Conservation (phyloP, 306 rosid genomes). For the Lathyrus sativus region DNA sequence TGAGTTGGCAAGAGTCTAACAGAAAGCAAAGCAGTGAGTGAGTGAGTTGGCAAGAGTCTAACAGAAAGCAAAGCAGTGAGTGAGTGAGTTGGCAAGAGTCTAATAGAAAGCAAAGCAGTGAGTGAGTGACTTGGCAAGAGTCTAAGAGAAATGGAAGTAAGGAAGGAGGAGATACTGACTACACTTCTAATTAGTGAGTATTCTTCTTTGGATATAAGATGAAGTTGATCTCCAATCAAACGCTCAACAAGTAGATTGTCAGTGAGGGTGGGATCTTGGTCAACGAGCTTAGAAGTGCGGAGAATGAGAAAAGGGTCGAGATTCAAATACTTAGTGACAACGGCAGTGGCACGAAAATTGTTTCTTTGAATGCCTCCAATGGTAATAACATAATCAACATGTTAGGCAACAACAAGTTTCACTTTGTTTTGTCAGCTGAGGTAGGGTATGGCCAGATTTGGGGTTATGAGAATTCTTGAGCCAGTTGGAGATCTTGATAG, state of each 20-base stretch:
- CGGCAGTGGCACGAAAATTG: conserved; percentile 96
- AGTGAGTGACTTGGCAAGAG: neutral
- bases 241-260: conserved; percentile 95
- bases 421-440: too few relatives aligned
- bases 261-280: conserved; percentile 79
- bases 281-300: conserved; percentile 70
- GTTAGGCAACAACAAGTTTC: too few relatives aligned
- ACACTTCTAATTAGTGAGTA: conserved; percentile 70
- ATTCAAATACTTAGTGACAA: conserved; percentile 84
- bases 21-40: too few relatives aligned
- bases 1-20: too few relatives aligned
- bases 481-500: too few relatives aligned
- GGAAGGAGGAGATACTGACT: conserved; percentile 46
- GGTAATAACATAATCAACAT: too few relatives aligned
- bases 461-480: too few relatives aligned
- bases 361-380: conserved; percentile 96
- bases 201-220: conserved; percentile 81
- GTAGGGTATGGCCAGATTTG: too few relatives aligned
- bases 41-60: too few relatives aligned
- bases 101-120: conserved; percentile 29
- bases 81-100: conserved; percentile 71
- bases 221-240: conserved; percentile 76
- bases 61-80: too few relatives aligned
- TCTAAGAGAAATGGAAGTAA: conserved; percentile 13
- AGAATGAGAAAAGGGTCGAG: conserved; percentile 82